Base-by-base conservation (phyloP, 2,329 filamentous ascomycete genomes). In the Aspergillus unguis region DNA sequence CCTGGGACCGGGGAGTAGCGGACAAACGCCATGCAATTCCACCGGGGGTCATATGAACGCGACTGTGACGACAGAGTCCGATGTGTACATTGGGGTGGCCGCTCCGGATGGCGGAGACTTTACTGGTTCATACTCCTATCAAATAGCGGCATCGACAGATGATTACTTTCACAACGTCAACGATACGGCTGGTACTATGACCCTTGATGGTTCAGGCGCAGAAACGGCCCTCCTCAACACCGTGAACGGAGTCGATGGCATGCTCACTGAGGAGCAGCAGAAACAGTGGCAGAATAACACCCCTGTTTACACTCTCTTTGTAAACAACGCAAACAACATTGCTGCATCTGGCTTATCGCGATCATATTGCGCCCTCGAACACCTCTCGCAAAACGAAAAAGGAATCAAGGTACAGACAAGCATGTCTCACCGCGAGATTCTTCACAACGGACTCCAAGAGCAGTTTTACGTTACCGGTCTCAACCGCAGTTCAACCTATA, bases 381-480 rank as follows among this genome's bases (percentile, higher is more conserved):
- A 78, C 23, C 80, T 82, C 54, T 85, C 88, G 23, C 80, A 84
- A 61, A 83, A 88, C 52, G 77, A 78, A 43, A 80, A 83, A 58
- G 84, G 86, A 44, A 79, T 80, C 4, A 82, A 79, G 28, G 79
- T 79, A 36, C 75, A 82, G 55, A 73, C 84, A 29, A 76, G 81
- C 36, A 88, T 95, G 78, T 36, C 47, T 5, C 36, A 4, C 6
- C 38, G 31, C 38, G 92, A 85, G 2, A 84, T 78, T 28, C 81
- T 84, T 31, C 88, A 84, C 3, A 74, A 79, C 1, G 84, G 85
- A 54, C 89, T 89, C 1, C 92, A 91, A 67, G 86, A 95, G 68
- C 90, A 96, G 64, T 96, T 99, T 68, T 90, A 92, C 62, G 79
- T 96, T 44, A 84, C 81, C 35, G 84, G 85, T 0, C 80, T 99